Base-by-base conservation (phyloP, 2,329 filamentous ascomycete genomes). In the Ophiostoma angusticollis region DNA sequence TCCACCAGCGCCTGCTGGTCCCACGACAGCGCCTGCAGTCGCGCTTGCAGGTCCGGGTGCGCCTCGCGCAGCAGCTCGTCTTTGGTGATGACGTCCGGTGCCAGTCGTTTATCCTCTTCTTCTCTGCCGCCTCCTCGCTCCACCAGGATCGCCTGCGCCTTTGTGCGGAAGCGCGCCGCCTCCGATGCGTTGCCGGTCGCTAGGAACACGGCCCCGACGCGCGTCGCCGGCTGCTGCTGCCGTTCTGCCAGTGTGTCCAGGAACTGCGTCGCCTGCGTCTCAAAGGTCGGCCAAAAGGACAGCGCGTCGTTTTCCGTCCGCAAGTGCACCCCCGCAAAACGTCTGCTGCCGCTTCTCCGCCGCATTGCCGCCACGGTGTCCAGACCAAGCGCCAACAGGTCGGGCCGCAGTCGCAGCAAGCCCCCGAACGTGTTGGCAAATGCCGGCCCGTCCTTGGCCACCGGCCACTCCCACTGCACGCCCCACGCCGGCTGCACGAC, bases 271-370 rank as follows among this genome's bases (percentile, higher is more conserved):
- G 50, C 58, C 49, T 68, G 65, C 14, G 54, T 54, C 2, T 61
- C 53, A 43, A 58, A 67, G 5, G 57, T 53, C 4, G 64, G 65
- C 65, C 65, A 68, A 42, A 59, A 56, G n/a, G 52, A 53, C 17
- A 68, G 46, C 1, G 64, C 62, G 40, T 68, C 65, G 39, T 52
- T 59, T 47, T 68, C 65, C 5, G 64, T 65, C n/a, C 65, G 56
- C 5, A 70, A 51, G 44, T 70, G 66, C 9, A 66, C 54, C 4
- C 64, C 65, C 2, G 59, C 49, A 44, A 58, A n/a, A 65, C 5
- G 44, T 14, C 6, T 11, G 39, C 38, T 7, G 45, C 36, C 1
- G 58, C 53, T 9, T 39, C 53, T 52, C 31, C 50, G 34, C 23
- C 50, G 51, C 59, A 65, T 60, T 39, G 59, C 52, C 22, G 47